Evolutionary conservation across 345 rosid species (phyloP).

Genomic region (Citrus unshiu): DNA sequence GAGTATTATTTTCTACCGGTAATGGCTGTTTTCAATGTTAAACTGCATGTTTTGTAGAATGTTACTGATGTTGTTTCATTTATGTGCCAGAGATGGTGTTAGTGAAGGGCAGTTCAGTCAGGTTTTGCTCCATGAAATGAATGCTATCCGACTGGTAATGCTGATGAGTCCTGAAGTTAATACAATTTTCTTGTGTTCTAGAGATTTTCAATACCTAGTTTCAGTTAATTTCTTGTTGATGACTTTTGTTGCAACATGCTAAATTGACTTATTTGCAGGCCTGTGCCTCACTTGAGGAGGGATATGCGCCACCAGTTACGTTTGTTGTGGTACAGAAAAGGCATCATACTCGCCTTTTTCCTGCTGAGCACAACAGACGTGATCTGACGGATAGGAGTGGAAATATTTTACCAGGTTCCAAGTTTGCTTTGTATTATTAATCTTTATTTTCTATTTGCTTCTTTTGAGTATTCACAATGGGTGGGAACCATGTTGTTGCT

Average conservation of each 20-base stretch:
- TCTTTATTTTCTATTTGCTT: too few species aligned
- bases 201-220: not conserved
- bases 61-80: not conserved
- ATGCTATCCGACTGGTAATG: slow-evolving; percentile 53
- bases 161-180: not conserved
- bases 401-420: slow-evolving; percentile 66
- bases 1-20: slow-evolving; percentile 76
- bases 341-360: slow-evolving; percentile 80
- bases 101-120: slow-evolving; percentile 75
- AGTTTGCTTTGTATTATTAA: not conserved
- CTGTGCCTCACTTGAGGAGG: slow-evolving; percentile 47
- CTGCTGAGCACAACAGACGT: slow-evolving; percentile 35
- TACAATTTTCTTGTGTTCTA: not conserved
- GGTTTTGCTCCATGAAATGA: slow-evolving; percentile 60
- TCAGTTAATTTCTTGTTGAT: not conserved
- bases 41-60: not conserved
- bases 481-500: too few species aligned
- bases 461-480: too few species aligned
- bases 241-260: not conserved
- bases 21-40: not conserved
- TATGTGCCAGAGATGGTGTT: slow-evolving; percentile 66
- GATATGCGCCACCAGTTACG: slow-evolving; percentile 55
- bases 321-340: slow-evolving; percentile 78
- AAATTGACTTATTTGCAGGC: slow-evolving; percentile 41
- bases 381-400: slow-evolving; percentile 50